Base-by-base conservation (phyloP, 2,329 filamentous ascomycete species). In the Colletotrichum kahawae region DNA sequence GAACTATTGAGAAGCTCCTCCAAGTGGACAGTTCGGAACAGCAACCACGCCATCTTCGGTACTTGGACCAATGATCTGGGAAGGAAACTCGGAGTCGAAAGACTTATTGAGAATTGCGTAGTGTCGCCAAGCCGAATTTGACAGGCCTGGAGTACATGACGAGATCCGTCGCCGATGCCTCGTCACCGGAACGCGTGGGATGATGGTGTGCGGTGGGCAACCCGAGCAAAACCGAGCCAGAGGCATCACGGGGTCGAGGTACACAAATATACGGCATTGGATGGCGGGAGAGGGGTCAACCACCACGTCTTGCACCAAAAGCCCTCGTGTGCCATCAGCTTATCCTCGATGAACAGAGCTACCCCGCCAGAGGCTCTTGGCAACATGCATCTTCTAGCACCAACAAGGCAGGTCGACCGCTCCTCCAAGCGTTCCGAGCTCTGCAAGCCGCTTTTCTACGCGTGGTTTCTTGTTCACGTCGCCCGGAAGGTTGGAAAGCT, bases 401-500 rank as follows among this genome's bases (percentile, higher is more conserved):
- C 1, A 71, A 75, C 33, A 72, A 63, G 69, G 72, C 72, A 75
- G 72, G 63, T 75, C 62, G 21, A 34, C 57, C 33, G 31, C 38
- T 8, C 7, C 43, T 27, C 56, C 63, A 72, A 67, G 63, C 57
- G 34, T 51, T 29, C n/a, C 29, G 48, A 59, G 63, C 63, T 33
- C 16, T 24, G 2, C n/a, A 43, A 27, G 29, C 34, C 31, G 56
- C 18, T 24, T 6, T 63, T 10, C 43, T 14, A 34, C 43, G 69
- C 57, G 29, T 62, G 21, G 7, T 21, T n/a, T 24, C 16, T 18
- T 14, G 43, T 38, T 29, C 4, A 27, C 29, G 13, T 16, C 14
- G 29, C 7, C 21, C 29, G 10, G 13, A 33, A 13, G 18, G 16
- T 62, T 67, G 51, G 38, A 48, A 34, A 60, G 34, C n/a, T 62